Evolutionary conservation across 2,329 filamentous ascomycete species (phyloP), one percentile per base, ranked within the genome.

Genomic region (Fusarium sublunatum): DNA sequence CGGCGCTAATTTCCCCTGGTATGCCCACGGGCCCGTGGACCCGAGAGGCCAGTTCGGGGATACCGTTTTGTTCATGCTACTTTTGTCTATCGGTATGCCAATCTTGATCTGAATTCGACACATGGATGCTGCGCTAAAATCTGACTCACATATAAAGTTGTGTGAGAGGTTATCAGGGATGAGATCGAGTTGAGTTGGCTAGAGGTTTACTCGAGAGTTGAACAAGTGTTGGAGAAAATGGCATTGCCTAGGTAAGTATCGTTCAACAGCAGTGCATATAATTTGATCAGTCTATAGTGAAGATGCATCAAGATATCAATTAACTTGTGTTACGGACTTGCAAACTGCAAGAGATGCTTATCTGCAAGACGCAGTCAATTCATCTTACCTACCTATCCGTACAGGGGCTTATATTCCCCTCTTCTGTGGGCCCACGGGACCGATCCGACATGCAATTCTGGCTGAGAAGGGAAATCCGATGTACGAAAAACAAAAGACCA

Each of bases 1-100:
- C 32, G 42, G 39, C 57, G 61, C 58, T 58, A 47, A 11, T 12
- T 12, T 32, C 6, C 31, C 31, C 13, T 34, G 31, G 11, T 41
- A 28, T 31, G 26, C 12, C 50, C 50, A 39, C 36, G 42, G 56
- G 31, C 8, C 57, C 56, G 31, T 42, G 50, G 50, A 31, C 36
- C 50, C 57, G 57, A 61, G 40, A 41, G 49, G 7, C 12, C 24
- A 34, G 13, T 19, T 26, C 39, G 45, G 53, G 29, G 36, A 58
- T 31, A 24, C 52, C 38, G 24, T 36, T n/a, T n/a, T n/a, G n/a
- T n/a, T n/a, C n/a, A n/a, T n/a, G n/a, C n/a, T n/a, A n/a, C n/a
- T 31, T 41, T 41, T 13, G 34, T 15, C 13, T 35, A 5, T 50
- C 19, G 15, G 41, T 39, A 32, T 38, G 32, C 42, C n/a, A 46